Evolutionary conservation across 495 filamentous ascomycete species (phyloP).

Genomic region (Pyrenula aspistea): DNA sequence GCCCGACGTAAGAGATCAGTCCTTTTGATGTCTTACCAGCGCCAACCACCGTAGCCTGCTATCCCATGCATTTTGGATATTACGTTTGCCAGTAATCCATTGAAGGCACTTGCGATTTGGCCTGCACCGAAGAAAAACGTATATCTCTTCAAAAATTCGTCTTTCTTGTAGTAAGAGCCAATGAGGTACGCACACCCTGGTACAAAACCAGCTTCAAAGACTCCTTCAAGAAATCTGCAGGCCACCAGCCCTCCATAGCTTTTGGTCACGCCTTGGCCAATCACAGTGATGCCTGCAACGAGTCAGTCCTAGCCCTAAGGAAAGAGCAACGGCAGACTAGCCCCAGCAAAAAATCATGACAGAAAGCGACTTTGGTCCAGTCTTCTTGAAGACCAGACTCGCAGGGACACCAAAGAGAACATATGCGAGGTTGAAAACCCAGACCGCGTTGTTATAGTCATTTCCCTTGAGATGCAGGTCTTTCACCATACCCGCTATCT

Average conservation of each 20-base stretch:
- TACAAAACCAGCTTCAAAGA: constrained; percentile 41
- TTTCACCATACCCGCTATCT: constrained; percentile 36
- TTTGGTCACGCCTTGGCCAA: constrained; percentile 40
- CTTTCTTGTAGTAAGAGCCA: constrained; percentile 44
- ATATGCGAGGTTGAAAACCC: constrained; percentile 47
- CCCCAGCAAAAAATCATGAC: constrained; percentile 37
- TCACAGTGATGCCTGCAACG: constrained; percentile 29
- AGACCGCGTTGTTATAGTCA: constrained; percentile 40
- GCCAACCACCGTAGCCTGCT: constrained; percentile 21
- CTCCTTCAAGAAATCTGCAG: constrained; percentile 36
- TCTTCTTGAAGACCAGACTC: constrained; percentile 50
- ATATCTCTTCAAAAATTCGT: constrained; percentile 43
- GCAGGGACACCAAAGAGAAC: constrained; percentile 45
- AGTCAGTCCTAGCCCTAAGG: no score
- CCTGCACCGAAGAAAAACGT: constrained; percentile 43
- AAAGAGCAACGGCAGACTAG: constrained; percentile 34
- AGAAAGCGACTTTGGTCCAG: constrained; percentile 47
- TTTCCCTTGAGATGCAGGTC: constrained; percentile 35
- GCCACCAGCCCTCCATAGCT: constrained; percentile 33
- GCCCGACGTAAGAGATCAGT: constrained; percentile 8
- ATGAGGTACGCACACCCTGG: constrained; percentile 33
- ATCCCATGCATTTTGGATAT: constrained; percentile 36
- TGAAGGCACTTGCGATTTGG: constrained; percentile 44
- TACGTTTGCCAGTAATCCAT: constrained; percentile 41
- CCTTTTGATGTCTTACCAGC: constrained; percentile 66